These are phyloP conservation scores for Geosmithia putterillii DNA, from an alignment of 2,329 filamentous ascomycete species.

Conservation along the genomic window DNA sequence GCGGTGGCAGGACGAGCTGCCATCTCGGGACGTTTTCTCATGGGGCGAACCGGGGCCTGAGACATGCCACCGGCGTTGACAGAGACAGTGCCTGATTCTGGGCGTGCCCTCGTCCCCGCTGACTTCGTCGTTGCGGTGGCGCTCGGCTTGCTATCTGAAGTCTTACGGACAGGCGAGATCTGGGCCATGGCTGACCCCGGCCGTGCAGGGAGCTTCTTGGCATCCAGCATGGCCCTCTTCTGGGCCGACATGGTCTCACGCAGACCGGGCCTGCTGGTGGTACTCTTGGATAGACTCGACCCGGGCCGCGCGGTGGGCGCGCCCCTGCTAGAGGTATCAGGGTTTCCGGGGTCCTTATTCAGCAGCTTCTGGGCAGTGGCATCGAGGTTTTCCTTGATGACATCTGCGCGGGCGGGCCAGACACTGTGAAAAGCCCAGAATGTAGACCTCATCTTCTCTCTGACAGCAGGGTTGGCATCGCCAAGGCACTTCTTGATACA, in stretches of 20 bases:
- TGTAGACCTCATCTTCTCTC: constrained; percentile 72
- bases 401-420: constrained; percentile 68
- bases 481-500: constrained; percentile 79
- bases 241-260: constrained; percentile 78
- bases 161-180: constrained; percentile 38
- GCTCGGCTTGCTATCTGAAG: constrained; percentile 22
- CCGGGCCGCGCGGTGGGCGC: constrained; percentile 40
- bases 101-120: constrained; percentile 23
- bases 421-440: constrained; percentile 74
- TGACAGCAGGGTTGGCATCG: constrained; percentile 81
- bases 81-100: constrained; percentile 27
- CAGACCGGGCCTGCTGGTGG: constrained; percentile 51
- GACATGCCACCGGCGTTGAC: constrained; percentile 46
- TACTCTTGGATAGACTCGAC: constrained; percentile 50
- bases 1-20: constrained; percentile 49
- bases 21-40: constrained; percentile 44
- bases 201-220: constrained; percentile 37
- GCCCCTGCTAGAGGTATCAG: constrained; percentile 49
- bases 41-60: constrained; percentile 50
- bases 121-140: constrained; percentile 14
- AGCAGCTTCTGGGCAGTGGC: constrained; percentile 66
- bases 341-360: constrained; percentile 74
- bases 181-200: constrained; percentile 54
- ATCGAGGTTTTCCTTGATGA: constrained; percentile 68
- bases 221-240: constrained; percentile 47